These are phyloP conservation scores for Panus rudis DNA, from an alignment of 768 basidiomycete species.

Conservation along the genomic window DNA sequence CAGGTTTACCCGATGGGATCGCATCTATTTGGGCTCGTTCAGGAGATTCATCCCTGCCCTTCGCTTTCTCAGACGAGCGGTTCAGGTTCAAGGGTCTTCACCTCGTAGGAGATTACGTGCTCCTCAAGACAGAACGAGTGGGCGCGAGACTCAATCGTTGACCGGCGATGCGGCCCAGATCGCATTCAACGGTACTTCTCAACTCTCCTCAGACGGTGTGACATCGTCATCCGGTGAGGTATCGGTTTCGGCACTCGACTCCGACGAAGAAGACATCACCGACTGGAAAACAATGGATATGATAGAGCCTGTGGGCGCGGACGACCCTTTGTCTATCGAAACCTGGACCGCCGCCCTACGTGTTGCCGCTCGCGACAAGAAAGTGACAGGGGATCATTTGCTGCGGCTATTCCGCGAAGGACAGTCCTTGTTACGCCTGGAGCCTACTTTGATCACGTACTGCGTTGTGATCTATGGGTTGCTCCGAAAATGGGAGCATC, in stretches of 20 bases:
- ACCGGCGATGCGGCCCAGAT: not conserved
- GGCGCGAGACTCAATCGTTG: no score
- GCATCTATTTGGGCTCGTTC: not conserved
- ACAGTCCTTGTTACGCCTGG: constrained; percentile 26
- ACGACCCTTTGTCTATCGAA: not conserved
- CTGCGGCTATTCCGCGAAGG: constrained; percentile 27
- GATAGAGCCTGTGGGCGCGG: not conserved
- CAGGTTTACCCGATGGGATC: no score
- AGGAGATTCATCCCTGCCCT: not conserved
- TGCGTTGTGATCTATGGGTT: constrained; percentile 50
- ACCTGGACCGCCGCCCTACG: constrained; percentile 6
- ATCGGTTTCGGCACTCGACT: no score
- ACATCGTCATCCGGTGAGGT: not conserved
- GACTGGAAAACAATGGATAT: not conserved
- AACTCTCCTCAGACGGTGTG: not conserved
- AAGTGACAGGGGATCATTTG: constrained; percentile 11
- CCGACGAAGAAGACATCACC: no score
- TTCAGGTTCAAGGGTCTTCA: no score
- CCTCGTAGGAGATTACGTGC: no score
- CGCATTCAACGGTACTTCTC: not conserved
- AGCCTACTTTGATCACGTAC: constrained; percentile 38
- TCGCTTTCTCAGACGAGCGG: not conserved
- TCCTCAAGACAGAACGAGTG: no score
- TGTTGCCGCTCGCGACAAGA: not conserved
- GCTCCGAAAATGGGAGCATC: constrained; percentile 34